Evolutionary conservation across 768 basidiomycete genomes (phyloP).

Genomic region (Mycena indigotica): DNA sequence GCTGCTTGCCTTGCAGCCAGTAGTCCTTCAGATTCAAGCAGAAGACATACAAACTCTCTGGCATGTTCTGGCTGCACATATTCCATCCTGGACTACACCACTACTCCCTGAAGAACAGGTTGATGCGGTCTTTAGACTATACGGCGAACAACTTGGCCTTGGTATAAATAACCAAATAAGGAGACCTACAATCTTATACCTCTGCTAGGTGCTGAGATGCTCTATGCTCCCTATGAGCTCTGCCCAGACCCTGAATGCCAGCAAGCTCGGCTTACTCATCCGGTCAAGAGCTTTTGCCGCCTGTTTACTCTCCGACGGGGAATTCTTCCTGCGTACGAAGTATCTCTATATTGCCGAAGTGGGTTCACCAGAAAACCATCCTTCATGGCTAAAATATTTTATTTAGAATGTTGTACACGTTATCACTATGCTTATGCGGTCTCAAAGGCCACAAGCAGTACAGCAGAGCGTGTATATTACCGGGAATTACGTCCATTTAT

Average conservation of each 20-base stretch:
- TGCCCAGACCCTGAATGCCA: neutral
- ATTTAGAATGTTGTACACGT: neutral
- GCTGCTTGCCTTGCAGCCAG: no score
- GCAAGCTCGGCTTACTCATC: neutral
- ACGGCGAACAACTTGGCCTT: neutral
- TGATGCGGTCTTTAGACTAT: neutral
- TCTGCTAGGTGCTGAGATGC: constrained; percentile 6
- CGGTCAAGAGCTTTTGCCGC: neutral
- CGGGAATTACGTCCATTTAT: neutral
- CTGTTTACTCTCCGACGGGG: neutral
- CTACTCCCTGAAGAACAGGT: no score
- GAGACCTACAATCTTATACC: neutral
- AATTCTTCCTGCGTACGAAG: neutral
- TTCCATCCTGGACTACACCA: no score
- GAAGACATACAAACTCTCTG: no score
- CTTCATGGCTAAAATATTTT: neutral
- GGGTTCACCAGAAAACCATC: neutral
- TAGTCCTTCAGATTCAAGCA: no score
- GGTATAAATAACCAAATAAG: neutral
- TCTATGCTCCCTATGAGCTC: constrained; percentile 15
- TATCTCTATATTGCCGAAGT: no score
- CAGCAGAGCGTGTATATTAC: neutral
- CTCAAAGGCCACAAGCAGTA: neutral
- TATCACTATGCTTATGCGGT: neutral
- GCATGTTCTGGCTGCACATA: no score